Percentiles rank a stretch among this genome's conserved stretches.
These are phyloP conservation scores for Chaetomidium leptoderma DNA, from an alignment of 495 filamentous ascomycete species.

Conservation along the genomic window DNA sequence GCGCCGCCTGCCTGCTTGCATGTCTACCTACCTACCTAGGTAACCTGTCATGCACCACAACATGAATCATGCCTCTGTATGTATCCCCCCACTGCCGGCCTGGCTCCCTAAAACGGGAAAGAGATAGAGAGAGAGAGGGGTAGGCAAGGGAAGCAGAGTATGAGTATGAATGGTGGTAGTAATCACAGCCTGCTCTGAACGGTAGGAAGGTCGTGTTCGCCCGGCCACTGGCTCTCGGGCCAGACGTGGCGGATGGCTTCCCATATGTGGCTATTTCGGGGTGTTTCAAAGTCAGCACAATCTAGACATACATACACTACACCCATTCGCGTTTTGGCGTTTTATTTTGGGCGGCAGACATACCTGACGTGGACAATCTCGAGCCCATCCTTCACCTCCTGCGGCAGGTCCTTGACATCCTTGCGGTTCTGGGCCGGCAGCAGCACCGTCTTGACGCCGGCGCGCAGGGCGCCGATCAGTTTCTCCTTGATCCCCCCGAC, in stretches of 20 bases:
- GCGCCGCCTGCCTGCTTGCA: background rate
- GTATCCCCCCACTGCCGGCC: no score
- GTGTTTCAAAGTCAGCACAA: background rate
- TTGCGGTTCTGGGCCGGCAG: slow-evolving; percentile 86
- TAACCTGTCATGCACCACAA: no score
- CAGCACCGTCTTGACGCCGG: slow-evolving; percentile 91
- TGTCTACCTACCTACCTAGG: no score
- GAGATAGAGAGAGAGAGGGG: background rate
- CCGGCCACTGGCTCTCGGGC: slow-evolving; percentile 78
- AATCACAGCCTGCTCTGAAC: slow-evolving; percentile 36
- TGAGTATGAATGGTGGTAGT: background rate
- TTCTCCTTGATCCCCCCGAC: slow-evolving; percentile 99
- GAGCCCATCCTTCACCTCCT: slow-evolving; percentile 82
- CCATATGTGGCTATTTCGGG: slow-evolving; percentile 67
- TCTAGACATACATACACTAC: background rate
- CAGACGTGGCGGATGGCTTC: slow-evolving; percentile 79
- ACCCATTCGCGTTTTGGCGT: background rate
- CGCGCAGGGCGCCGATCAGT: slow-evolving; percentile 86
- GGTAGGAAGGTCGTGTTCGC: slow-evolving; percentile 51
- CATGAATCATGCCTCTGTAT: no score
- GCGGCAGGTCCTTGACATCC: slow-evolving; percentile 86
- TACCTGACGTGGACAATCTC: slow-evolving; percentile 87
- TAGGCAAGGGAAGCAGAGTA: background rate
- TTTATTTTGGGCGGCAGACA: slow-evolving; percentile 26
- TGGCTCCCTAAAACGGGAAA: slow-evolving; percentile 1